Percentiles rank a stretch among this genome's conserved stretches.
phyloP scores from a whole-genome alignment of 208 protist genomes.

The Zelonia costaricensis region DNA sequence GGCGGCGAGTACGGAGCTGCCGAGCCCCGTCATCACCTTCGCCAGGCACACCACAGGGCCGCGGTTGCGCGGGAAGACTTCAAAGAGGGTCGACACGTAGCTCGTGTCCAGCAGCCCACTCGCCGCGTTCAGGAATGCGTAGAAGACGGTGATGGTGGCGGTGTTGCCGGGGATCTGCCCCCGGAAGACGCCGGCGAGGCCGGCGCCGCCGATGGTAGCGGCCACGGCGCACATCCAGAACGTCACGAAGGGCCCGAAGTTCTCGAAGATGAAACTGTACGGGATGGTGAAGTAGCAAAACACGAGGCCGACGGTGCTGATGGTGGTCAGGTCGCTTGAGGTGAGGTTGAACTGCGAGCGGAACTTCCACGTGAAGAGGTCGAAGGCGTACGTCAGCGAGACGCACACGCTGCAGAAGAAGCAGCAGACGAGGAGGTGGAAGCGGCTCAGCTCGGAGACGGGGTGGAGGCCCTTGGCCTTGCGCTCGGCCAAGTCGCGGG shows the following conservation, averaged over 20 bases:
- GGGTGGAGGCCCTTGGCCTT: conserved; percentile 39
- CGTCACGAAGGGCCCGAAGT: conserved; percentile 41
- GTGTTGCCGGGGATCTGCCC: conserved; percentile 49
- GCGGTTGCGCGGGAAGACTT: conserved; percentile 70
- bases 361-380: conserved; percentile 65
- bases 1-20: conserved; percentile 52
- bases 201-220: conserved; percentile 38
- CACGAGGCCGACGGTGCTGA: conserved; percentile 74
- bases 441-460: conserved; percentile 57
- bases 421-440: conserved; percentile 61
- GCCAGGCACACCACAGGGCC: conserved; percentile 60
- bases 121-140: conserved; percentile 54
- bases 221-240: conserved; percentile 39
- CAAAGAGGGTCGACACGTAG: conserved; percentile 56
- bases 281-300: conserved; percentile 71
- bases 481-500: conserved; percentile 27
- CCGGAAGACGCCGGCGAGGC: conserved; percentile 40
- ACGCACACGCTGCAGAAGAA: conserved; percentile 70
- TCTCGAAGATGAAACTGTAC: conserved; percentile 66
- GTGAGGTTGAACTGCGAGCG: conserved; percentile 34
- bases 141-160: conserved; percentile 54
- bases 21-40: conserved; percentile 80
- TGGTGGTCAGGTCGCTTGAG: conserved; percentile 60
- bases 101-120: conserved; percentile 53
- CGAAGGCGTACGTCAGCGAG: conserved; percentile 67